phyloP scores from a whole-genome alignment of 1,284 basidiomycete genomes.

The Apiotrichum gamsii region DNA sequence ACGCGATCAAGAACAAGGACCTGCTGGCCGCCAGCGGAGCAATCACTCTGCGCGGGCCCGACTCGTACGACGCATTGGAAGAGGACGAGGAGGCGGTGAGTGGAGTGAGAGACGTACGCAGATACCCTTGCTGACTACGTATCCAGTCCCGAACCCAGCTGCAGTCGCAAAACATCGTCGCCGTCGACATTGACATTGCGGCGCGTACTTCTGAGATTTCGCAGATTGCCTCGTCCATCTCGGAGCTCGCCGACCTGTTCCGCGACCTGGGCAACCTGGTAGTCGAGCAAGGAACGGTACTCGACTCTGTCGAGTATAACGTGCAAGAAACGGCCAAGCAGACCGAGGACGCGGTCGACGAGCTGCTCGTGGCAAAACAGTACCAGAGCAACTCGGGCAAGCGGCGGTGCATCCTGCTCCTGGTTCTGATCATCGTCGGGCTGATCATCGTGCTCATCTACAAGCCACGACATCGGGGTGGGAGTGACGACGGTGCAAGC shows the following conservation, averaged over 20 bases:
- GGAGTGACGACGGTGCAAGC: too few species aligned
- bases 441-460: slow-evolving; percentile 52
- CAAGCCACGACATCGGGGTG: slow-evolving; percentile 32
- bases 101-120: too few species aligned
- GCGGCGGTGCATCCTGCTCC: slow-evolving; percentile 84
- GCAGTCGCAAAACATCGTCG: slow-evolving; percentile 47
- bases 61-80: slow-evolving; percentile 70
- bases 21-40: slow-evolving; percentile 71
- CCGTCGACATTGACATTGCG: slow-evolving; percentile 54
- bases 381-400: slow-evolving; percentile 90
- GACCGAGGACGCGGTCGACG: slow-evolving; percentile 74
- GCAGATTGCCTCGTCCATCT: slow-evolving; percentile 87
- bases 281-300: slow-evolving; percentile 94
- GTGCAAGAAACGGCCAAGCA: slow-evolving; percentile 83
- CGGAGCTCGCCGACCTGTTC: slow-evolving; percentile 88
- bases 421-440: slow-evolving; percentile 81
- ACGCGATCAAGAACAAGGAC: slow-evolving; percentile 90
- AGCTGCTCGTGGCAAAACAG: slow-evolving; percentile 74
- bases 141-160: slow-evolving; percentile 36
- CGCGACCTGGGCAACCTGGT: slow-evolving; percentile 88
- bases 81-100: slow-evolving; percentile 71
- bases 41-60: slow-evolving; percentile 70
- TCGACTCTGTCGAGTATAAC: slow-evolving; percentile 96
- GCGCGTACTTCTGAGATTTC: slow-evolving; percentile 71
- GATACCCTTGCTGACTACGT: not conserved